A percentile compares a stretch with the other conserved stretches of the same genome.
Conservation (phyloP, 306 rosid genomes). For the Trifolium fragiferum region DNA sequence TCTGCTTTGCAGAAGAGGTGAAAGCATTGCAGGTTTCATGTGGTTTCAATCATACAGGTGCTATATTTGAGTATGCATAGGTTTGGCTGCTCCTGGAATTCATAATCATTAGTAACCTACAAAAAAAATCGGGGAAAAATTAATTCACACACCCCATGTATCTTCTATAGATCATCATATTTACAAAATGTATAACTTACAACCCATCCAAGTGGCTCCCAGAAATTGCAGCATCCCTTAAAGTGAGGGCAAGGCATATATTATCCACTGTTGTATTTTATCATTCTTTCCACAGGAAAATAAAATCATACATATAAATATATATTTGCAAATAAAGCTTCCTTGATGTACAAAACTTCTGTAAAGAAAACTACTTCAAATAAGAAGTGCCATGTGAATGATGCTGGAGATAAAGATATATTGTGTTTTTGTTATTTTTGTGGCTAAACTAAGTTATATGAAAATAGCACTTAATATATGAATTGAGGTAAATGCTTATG, state of each 20-base stretch:
- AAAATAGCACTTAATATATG: not conserved
- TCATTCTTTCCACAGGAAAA: slow-evolving; percentile 26
- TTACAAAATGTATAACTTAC: slow-evolving; percentile 4
- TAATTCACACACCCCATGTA: slow-evolving; percentile 1
- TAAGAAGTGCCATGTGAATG: slow-evolving; percentile 1
- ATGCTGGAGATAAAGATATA: not conserved
- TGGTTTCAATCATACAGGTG: slow-evolving; percentile 98
- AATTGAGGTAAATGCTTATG: slow-evolving; percentile 33
- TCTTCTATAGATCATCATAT: slow-evolving; percentile 32
- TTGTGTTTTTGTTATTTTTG: not conserved
- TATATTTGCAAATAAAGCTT: slow-evolving; percentile 28
- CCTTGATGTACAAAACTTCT: slow-evolving; percentile 35
- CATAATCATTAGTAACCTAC: not conserved
- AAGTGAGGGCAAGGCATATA: slow-evolving; percentile 27
- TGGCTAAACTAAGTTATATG: not conserved
- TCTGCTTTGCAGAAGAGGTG: slow-evolving; percentile 59
- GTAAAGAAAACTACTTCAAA: slow-evolving; percentile 18
- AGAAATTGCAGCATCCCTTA: slow-evolving; percentile 32
- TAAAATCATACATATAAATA: not conserved
- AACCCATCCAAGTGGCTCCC: slow-evolving; percentile 35
- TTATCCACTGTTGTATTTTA: slow-evolving; percentile 41
- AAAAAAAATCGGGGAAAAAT: slow-evolving; percentile 14
- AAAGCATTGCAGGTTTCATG: slow-evolving; percentile 82
- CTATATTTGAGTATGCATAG: slow-evolving; percentile 68
- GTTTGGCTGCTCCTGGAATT: slow-evolving; percentile 34